Evolutionary conservation across 331 rosid genomes (phyloP).

Genomic region (Dryas integrifolia): DNA sequence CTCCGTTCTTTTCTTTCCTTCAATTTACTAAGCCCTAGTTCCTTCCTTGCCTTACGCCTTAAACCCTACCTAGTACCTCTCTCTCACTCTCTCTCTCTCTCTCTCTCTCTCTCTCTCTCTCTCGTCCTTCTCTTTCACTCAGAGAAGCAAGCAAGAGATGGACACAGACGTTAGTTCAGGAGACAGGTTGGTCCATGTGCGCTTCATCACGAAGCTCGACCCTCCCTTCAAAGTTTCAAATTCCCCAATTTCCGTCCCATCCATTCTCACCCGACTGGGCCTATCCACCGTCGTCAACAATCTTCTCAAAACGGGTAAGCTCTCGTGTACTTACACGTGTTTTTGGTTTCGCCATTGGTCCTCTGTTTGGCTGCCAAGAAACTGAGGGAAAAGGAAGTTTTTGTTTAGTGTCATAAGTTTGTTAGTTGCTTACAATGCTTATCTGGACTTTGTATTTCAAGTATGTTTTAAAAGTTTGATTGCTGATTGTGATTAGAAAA

Average conservation of each 20-base stretch:
- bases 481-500: constrained; percentile 33
- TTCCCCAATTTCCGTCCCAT: constrained; percentile 61
- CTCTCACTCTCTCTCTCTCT: neutral
- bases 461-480: neutral
- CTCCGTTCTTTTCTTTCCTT: neutral
- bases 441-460: neutral
- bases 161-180: constrained; percentile 46
- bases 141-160: constrained; percentile 25
- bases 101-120: neutral
- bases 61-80: neutral
- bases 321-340: neutral
- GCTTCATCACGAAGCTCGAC: constrained; percentile 65
- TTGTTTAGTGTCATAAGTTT: neutral
- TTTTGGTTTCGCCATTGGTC: neutral
- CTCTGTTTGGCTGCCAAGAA: neutral
- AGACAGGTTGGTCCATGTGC: constrained; percentile 56
- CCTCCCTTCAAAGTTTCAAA: constrained; percentile 50
- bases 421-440: neutral
- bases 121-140: neutral
- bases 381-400: too few species aligned
- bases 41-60: neutral
- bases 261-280: constrained; percentile 64
- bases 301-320: constrained; percentile 48
- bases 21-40: constrained; percentile 3
- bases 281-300: constrained; percentile 76